Evolutionary conservation across 176 grass and related monocot species (phyloP).

Genomic region (Urochloa ruziziensis): DNA sequence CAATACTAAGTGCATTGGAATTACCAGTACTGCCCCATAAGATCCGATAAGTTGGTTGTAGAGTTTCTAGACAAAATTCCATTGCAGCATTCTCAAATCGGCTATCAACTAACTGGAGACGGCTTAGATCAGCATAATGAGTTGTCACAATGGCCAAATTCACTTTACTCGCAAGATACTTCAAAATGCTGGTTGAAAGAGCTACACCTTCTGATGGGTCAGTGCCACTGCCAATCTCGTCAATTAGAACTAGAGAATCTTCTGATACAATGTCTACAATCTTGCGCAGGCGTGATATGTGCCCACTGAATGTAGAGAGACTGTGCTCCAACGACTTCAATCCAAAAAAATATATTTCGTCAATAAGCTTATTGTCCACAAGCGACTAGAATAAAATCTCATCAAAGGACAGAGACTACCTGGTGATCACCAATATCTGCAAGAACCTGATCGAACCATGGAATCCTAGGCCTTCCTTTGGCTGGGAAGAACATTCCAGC

Average conservation of each 20-base stretch:
- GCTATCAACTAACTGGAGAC: slow-evolving; percentile 47
- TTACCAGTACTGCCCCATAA: slow-evolving; percentile 73
- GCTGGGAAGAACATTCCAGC: slow-evolving; percentile 73
- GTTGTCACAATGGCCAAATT: slow-evolving; percentile 69
- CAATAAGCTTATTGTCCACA: slow-evolving; percentile 49
- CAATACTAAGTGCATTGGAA: slow-evolving; percentile 77
- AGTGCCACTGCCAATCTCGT: slow-evolving; percentile 76
- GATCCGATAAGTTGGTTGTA: slow-evolving; percentile 69
- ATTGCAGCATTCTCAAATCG: slow-evolving; percentile 82
- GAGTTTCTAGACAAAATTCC: slow-evolving; percentile 69
- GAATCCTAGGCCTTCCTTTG: slow-evolving; percentile 61
- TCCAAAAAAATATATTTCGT: slow-evolving; percentile 62
- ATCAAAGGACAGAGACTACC: slow-evolving; percentile 68
- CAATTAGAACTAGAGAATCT: slow-evolving; percentile 73
- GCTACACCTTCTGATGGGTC: slow-evolving; percentile 83
- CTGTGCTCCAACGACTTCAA: slow-evolving; percentile 85
- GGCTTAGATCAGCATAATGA: slow-evolving; percentile 71
- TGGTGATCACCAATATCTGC: slow-evolving; percentile 80
- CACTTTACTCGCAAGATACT: slow-evolving; percentile 44
- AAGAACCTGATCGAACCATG: slow-evolving; percentile 76
- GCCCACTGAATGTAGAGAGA: slow-evolving; percentile 79
- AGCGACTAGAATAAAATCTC: slow-evolving; percentile 41
- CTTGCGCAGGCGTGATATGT: slow-evolving; percentile 70
- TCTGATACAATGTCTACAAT: slow-evolving; percentile 54
- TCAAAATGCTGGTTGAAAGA: slow-evolving; percentile 77